phyloP scores from a whole-genome alignment of 1,284 basidiomycete genomes.

The Cerrena zonata region DNA sequence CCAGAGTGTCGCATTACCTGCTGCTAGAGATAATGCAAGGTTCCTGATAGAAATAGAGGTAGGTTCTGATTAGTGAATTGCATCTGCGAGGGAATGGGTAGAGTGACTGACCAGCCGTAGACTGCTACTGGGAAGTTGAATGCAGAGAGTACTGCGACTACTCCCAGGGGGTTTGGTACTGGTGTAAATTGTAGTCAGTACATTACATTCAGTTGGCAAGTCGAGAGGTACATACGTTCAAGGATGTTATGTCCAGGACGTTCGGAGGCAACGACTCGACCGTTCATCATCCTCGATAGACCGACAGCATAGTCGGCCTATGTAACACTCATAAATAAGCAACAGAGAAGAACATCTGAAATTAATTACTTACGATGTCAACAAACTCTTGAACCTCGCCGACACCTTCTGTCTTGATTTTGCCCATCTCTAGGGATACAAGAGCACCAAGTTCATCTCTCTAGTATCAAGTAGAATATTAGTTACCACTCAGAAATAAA shows the following conservation, averaged over 20 bases:
- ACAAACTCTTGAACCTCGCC: constrained; percentile 94
- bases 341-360: constrained; percentile 15
- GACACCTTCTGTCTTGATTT: constrained; percentile 86
- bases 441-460: constrained; percentile 78
- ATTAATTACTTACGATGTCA: constrained; percentile 62
- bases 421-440: constrained; percentile 91
- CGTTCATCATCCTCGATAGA: constrained; percentile 87
- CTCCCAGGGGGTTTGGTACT: constrained; percentile 90
- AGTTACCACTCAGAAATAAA: neutral
- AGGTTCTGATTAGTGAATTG: neutral
- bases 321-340: neutral
- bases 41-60: constrained; percentile 58
- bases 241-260: constrained; percentile 85
- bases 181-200: neutral
- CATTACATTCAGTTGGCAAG: neutral
- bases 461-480: constrained; percentile 30
- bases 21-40: constrained; percentile 80
- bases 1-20: constrained; percentile 92
- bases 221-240: constrained; percentile 50
- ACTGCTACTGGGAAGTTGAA: constrained; percentile 94
- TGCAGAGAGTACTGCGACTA: constrained; percentile 85
- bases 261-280: constrained; percentile 79
- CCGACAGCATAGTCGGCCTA: constrained; percentile 75
- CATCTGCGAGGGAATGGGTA: too few species aligned
- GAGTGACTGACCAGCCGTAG: constrained; percentile 63